Evolutionary conservation across 176 grass and related monocot genomes (phyloP).

Genomic region (Avena atlantica): DNA sequence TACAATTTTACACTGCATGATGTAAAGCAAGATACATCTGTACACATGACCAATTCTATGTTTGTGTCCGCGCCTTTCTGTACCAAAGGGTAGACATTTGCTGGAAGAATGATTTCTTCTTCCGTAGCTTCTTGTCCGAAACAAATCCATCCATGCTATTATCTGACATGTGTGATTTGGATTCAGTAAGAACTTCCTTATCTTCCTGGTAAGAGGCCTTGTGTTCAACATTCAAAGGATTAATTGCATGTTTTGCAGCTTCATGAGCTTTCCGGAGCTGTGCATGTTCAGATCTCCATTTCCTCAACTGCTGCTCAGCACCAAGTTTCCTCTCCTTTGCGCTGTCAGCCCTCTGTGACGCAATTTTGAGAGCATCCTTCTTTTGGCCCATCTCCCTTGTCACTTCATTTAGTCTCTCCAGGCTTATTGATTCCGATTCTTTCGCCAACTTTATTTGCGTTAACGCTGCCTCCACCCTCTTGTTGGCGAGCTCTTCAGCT

Average conservation of each 20-base stretch:
- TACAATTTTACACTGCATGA: conserved; percentile 41
- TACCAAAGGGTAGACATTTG: conserved; percentile 64
- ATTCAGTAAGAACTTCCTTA: conserved; percentile 27
- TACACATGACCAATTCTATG: conserved; percentile 27
- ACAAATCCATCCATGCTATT: conserved; percentile 43
- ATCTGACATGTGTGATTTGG: conserved; percentile 46
- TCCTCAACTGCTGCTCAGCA: conserved; percentile 85
- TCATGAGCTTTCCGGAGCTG: conserved; percentile 65
- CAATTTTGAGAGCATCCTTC: conserved; percentile 59
- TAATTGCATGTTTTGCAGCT: conserved; percentile 54
- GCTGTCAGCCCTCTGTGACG: conserved; percentile 64
- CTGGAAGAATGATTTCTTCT: conserved; percentile 78
- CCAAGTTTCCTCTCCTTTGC: conserved; percentile 89
- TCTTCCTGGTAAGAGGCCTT: conserved; percentile 51
- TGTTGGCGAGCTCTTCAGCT: conserved; percentile 71
- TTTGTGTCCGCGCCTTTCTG: conserved; percentile 52
- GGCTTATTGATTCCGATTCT: conserved; percentile 60
- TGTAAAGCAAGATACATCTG: conserved; percentile 30
- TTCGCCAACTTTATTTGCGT: conserved; percentile 72
- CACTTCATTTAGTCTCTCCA: conserved; percentile 67
- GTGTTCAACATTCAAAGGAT: conserved; percentile 49
- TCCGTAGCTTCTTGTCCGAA: conserved; percentile 44
- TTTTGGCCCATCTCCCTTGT: conserved; percentile 51
- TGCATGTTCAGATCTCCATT: conserved; percentile 83
- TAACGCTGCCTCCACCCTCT: conserved; percentile 61